Evolutionary conservation across 192 early-diverging fungal species (phyloP), one percentile per base, ranked within the genome.

Genomic region (Allomyces javanicus): DNA sequence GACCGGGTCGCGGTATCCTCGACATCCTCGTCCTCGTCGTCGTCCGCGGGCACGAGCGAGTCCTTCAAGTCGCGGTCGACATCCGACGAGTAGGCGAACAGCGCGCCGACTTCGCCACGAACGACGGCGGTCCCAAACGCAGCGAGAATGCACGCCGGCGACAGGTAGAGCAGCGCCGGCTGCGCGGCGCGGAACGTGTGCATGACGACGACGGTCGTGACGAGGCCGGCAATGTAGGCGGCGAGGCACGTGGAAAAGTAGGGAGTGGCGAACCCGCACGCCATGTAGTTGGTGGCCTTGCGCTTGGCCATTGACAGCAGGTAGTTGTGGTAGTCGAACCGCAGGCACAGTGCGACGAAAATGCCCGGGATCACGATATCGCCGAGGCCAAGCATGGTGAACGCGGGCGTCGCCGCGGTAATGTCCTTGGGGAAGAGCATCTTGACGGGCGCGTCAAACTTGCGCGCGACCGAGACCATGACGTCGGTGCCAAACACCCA

Each of bases 401-500:
- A 94, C 64, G 74, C 69, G 44, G 71, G 68, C 64, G 67, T 63
- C 3, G 73, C 70, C 21, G 75, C 75, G 24, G 67, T 66, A 4
- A 88, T 73, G 61, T 86, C 73, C 66, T 87, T 87, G 44, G 94
- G 92, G 73, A 84, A 92, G 45, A 94, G 75, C 3, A 98, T 86
- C 82, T 98, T 98, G 74, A 98, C 90, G 40, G 95, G 95, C 7
- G 89, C 92, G 71, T 98, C 95, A 75, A 96, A 90, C 66, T 83
- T 87, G 77, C 89, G 94, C 55, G 95, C 95, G 24, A 98, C 95
- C 10, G 88, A 87, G 9, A 96, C 95, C 95, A 98, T 98, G 22
- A 98, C 95, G 45, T 92, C 88, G 9, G 95, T 96, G 44, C 92
- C 92, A 81, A 98, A 98, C 67, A 98, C 95, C 95, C 95, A 98